phyloP scores from a whole-genome alignment of 495 filamentous ascomycete genomes.

The Hypoxylon fuscum region DNA sequence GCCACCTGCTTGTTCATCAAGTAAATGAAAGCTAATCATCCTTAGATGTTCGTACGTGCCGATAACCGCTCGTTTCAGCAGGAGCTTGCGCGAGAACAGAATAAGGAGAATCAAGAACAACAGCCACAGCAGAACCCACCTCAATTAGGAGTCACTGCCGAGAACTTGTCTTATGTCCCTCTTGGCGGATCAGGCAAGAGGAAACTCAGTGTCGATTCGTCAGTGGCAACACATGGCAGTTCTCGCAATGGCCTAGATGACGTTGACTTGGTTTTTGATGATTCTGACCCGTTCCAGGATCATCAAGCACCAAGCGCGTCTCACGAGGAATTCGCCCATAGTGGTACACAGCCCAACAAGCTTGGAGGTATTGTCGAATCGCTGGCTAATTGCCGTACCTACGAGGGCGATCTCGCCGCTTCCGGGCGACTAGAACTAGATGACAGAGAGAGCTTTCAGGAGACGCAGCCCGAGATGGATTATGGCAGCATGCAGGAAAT shows the following conservation, averaged over 20 bases:
- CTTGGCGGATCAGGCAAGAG: slow-evolving; percentile 9
- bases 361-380: slow-evolving; percentile 20
- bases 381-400: slow-evolving; percentile 13
- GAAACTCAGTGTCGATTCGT: slow-evolving; percentile 39
- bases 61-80: slow-evolving; percentile 57
- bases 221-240: slow-evolving; percentile 41
- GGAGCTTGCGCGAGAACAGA: slow-evolving; percentile 48
- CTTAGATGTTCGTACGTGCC: slow-evolving; percentile 50
- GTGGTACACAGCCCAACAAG: slow-evolving; percentile 7
- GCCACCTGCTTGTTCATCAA: neutral
- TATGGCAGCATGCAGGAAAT: slow-evolving; percentile 14
- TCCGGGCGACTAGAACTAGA: too few relatives aligned
- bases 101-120: slow-evolving; percentile 10
- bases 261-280: slow-evolving; percentile 38
- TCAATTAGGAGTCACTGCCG: slow-evolving; percentile 18
- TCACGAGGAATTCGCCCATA: slow-evolving; percentile 26
- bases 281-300: slow-evolving; percentile 31
- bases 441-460: neutral
- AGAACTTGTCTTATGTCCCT: slow-evolving; percentile 22
- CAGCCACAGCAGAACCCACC: slow-evolving; percentile 7
- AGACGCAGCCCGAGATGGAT: neutral
- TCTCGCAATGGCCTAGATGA: slow-evolving; percentile 31
- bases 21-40: slow-evolving; percentile 10
- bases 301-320: slow-evolving; percentile 34
- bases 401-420: neutral